phyloP scores from a whole-genome alignment of 257 asterid genomes.

The Penstemon davidsonii region DNA sequence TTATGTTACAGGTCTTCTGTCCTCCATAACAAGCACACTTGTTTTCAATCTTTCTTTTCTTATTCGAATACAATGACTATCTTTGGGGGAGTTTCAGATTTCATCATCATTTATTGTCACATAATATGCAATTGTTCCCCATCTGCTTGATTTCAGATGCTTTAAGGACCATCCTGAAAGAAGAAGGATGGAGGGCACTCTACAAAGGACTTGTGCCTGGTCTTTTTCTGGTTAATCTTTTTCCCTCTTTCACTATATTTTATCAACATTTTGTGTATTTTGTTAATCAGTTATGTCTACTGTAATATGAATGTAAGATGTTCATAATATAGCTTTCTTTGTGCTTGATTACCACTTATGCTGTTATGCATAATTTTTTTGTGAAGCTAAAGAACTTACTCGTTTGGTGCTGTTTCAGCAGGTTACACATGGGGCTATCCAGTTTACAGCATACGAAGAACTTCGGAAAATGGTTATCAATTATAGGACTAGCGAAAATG shows the following conservation, averaged over 20 bases:
- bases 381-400: conserved; percentile 21
- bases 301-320: conserved; percentile 2
- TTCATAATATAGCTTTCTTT: neutral
- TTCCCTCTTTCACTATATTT: conserved; percentile 17
- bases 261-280: neutral
- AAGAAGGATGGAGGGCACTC: conserved; percentile 95
- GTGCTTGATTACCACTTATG: neutral
- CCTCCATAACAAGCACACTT: conserved; percentile 10
- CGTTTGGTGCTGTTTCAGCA: conserved; percentile 55
- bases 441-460: conserved; percentile 92
- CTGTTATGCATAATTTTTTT: conserved; percentile 16
- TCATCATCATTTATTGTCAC: conserved; percentile 11
- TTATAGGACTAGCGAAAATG: conserved; percentile 43
- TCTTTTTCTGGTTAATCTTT: conserved; percentile 68
- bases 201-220: conserved; percentile 92
- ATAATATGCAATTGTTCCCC: conserved; percentile 10
- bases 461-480: conserved; percentile 59
- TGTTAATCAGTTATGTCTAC: conserved; percentile 11
- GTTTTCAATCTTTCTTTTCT: conserved; percentile 16
- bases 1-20: conserved; percentile 17
- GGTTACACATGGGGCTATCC: conserved; percentile 97
- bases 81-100: neutral
- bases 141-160: conserved; percentile 65
- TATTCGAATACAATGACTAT: neutral
- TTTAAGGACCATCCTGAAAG: conserved; percentile 76